Evolutionary conservation across 1,284 basidiomycete genomes (phyloP).

Genomic region (Ganoderma resinaceum): DNA sequence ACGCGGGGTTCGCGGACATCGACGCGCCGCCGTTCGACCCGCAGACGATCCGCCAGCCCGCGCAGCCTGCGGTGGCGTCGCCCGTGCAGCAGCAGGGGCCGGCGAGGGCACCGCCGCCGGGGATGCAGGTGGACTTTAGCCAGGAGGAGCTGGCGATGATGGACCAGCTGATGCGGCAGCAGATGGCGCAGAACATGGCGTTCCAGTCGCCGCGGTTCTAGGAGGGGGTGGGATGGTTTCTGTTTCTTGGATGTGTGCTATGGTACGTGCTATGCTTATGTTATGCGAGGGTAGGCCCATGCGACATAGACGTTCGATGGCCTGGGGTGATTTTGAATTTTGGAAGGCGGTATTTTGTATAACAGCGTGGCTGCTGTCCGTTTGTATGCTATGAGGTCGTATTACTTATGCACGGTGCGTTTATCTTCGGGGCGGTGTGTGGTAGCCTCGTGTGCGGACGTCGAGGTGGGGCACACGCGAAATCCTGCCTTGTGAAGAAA

Average conservation of each 20-base stretch:
- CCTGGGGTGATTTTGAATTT: background rate
- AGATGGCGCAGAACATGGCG: conserved; percentile 22
- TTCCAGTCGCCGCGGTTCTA: conserved; percentile 15
- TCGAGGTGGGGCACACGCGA: too few relatives aligned
- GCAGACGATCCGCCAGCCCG: background rate
- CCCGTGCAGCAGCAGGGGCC: conserved; percentile 9
- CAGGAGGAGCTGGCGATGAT: conserved; percentile 40
- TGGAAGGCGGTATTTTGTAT: conserved; percentile 5
- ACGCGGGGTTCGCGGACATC: conserved; percentile 26
- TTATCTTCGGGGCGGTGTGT: too few relatives aligned
- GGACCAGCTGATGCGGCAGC: conserved; percentile 39
- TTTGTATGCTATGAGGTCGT: background rate
- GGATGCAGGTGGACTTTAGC: conserved; percentile 36
- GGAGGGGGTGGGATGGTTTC: background rate
- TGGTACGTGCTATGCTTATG: background rate
- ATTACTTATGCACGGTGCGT: background rate
- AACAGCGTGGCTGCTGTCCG: background rate
- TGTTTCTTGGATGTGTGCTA: background rate
- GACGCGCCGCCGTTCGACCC: conserved; percentile 28
- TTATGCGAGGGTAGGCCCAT: background rate
- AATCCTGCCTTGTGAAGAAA: too few relatives aligned
- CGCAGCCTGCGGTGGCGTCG: conserved; percentile 5
- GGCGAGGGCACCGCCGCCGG: conserved; percentile 17
- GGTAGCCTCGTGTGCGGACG: too few relatives aligned
- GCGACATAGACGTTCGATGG: conserved; percentile 1